Percentiles rank a stretch among this genome's conserved stretches.
These are phyloP conservation scores for Hypsizygus marmoreus DNA, from an alignment of 768 basidiomycete genomes.

Conservation along the genomic window DNA sequence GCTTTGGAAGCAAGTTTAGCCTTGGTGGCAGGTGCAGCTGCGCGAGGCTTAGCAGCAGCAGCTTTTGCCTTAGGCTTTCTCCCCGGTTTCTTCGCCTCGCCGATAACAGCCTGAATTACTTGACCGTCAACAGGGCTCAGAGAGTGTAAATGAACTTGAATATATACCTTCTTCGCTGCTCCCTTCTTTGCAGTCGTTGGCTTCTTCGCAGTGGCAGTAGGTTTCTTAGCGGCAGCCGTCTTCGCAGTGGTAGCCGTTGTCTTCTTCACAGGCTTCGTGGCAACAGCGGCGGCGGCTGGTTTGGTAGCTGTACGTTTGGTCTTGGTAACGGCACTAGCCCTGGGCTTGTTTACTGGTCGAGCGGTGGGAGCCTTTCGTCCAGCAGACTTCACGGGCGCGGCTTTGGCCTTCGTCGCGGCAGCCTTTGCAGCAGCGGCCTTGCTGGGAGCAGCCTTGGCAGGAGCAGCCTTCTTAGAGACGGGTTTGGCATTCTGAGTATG, in stretches of 20 bases:
- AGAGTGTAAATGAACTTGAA: neutral
- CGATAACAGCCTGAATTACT: slow-evolving; percentile 34
- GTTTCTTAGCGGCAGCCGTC: slow-evolving; percentile 26
- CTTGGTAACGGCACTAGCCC: slow-evolving; percentile 30
- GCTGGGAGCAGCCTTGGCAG: slow-evolving; percentile 20
- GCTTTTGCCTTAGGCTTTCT: slow-evolving; percentile 33
- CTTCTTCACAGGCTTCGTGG: slow-evolving; percentile 25
- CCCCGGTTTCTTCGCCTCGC: slow-evolving; percentile 38
- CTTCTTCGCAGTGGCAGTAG: slow-evolving; percentile 25
- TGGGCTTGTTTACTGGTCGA: slow-evolving; percentile 25
- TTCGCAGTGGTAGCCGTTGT: slow-evolving; percentile 25
- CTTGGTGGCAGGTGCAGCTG: slow-evolving; percentile 35
- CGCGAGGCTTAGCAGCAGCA: slow-evolving; percentile 20
- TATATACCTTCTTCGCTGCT: slow-evolving; percentile 59
- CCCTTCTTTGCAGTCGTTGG: slow-evolving; percentile 43
- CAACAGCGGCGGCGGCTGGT: slow-evolving; percentile 15
- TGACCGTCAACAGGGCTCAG: neutral
- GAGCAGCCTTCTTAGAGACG: slow-evolving; percentile 39
- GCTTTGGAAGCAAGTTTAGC: slow-evolving; percentile 27
- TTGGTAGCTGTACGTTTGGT: slow-evolving; percentile 19
- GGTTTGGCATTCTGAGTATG: slow-evolving; percentile 42
- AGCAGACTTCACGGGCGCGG: slow-evolving; percentile 21
- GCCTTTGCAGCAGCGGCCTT: slow-evolving; percentile 33
- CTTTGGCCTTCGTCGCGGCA: slow-evolving; percentile 23
- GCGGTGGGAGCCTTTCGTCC: slow-evolving; percentile 17